These are phyloP conservation scores for Fagopyrum homotropicum DNA, from an alignment of 148 eudicot species.

Conservation along the genomic window DNA sequence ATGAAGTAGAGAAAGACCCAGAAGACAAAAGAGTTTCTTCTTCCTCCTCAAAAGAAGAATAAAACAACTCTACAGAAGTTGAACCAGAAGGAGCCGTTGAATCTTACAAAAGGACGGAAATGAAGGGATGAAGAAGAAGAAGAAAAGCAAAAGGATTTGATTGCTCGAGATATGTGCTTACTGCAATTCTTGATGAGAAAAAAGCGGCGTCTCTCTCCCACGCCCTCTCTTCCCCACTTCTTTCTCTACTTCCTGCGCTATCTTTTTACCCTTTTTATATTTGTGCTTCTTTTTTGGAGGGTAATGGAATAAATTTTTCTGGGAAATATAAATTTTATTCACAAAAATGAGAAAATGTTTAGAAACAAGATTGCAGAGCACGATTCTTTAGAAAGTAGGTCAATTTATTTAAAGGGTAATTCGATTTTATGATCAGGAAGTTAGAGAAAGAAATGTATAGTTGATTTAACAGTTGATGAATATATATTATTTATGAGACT, in stretches of 20 bases:
- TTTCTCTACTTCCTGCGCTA: neutral
- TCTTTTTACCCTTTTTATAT: conserved; percentile 3
- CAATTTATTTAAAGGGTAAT: no score
- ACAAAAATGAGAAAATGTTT: neutral
- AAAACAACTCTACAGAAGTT: neutral
- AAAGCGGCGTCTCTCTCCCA: conserved; percentile 21
- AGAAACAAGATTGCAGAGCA: no score
- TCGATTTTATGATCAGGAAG: no score
- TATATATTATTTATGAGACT: no score
- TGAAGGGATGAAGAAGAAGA: neutral
- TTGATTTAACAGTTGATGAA: no score
- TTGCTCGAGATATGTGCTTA: conserved; percentile 26
- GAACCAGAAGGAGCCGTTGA: conserved; percentile 8
- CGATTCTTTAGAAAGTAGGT: no score
- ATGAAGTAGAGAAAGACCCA: neutral
- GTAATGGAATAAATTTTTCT: neutral
- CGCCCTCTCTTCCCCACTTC: conserved; percentile 4
- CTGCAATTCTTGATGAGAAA: conserved; percentile 17
- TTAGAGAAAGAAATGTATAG: no score
- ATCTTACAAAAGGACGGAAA: neutral
- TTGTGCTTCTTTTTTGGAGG: neutral
- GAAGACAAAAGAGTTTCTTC: neutral
- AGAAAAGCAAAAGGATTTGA: neutral
- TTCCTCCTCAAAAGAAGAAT: neutral
- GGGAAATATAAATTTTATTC: neutral